These are phyloP conservation scores for Choanephora cucurbitarum DNA, from an alignment of 371 early-diverging fungal species.

Conservation along the genomic window DNA sequence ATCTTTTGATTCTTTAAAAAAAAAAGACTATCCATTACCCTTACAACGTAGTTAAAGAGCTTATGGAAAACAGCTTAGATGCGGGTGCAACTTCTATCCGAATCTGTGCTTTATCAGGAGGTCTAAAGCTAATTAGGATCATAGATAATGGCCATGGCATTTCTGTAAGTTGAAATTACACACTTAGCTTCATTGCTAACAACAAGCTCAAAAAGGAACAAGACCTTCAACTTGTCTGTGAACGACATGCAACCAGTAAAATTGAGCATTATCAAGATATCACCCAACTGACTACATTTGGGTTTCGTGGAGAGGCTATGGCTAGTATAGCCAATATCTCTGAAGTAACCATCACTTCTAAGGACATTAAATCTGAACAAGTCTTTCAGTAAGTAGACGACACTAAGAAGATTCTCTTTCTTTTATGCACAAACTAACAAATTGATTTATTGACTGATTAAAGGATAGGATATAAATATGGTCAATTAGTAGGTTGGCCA, in stretches of 20 bases:
- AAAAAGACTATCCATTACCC: slow-evolving; percentile 88
- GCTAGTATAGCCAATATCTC: slow-evolving; percentile 89
- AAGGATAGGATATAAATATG: no score
- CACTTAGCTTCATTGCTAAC: background rate
- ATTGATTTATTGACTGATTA: no score
- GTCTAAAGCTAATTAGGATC: slow-evolving; percentile 82
- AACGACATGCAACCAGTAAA: slow-evolving; percentile 93
- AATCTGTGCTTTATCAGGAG: slow-evolving; percentile 76
- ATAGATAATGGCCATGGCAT: slow-evolving; percentile 95
- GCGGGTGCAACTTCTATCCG: slow-evolving; percentile 81
- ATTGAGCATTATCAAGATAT: slow-evolving; percentile 78
- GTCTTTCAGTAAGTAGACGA: slow-evolving; percentile 62
- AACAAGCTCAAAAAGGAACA: slow-evolving; percentile 39
- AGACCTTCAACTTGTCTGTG: slow-evolving; percentile 80
- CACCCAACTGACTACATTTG: slow-evolving; percentile 75
- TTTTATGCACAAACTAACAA: no score
- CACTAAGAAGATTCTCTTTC: background rate
- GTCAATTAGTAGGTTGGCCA: no score
- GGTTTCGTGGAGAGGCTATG: slow-evolving; percentile 97
- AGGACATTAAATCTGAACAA: slow-evolving; percentile 64
- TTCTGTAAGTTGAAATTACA: slow-evolving; percentile 27
- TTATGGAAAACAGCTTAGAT: slow-evolving; percentile 95
- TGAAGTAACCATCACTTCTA: slow-evolving; percentile 78
- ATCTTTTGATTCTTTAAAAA: background rate
- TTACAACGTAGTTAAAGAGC: slow-evolving; percentile 89